These are phyloP conservation scores for Mycena chlorophos DNA, from an alignment of 768 basidiomycete genomes.

Conservation along the genomic window DNA sequence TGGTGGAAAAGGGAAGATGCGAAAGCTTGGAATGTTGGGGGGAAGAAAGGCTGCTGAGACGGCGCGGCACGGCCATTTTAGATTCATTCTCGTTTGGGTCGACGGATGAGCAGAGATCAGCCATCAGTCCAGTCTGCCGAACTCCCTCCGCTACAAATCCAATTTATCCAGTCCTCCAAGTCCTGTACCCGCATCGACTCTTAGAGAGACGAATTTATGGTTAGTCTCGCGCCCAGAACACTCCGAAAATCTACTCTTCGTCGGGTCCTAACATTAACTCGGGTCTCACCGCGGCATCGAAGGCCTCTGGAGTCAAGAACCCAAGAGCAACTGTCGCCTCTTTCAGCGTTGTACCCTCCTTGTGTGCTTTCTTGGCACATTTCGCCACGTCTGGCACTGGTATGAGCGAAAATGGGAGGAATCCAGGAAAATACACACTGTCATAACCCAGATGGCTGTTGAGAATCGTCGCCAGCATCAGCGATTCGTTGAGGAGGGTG, in stretches of 20 bases:
- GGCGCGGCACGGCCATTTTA: no score
- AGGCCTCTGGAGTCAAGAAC: conserved; percentile 85
- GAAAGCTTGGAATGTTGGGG: not conserved
- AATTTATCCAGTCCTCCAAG: not conserved
- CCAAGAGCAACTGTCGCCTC: conserved; percentile 89
- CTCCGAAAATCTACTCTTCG: conserved; percentile 9
- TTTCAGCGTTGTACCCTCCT: conserved; percentile 94
- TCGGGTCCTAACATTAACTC: conserved; percentile 85
- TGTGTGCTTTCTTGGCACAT: conserved; percentile 99
- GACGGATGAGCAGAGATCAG: no score
- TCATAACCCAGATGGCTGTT: conserved; percentile 97
- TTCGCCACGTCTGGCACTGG: conserved; percentile 82
- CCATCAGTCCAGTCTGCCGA: no score
- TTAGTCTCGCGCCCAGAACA: no score
- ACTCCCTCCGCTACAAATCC: no score
- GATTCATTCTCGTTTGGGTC: no score
- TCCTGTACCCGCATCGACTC: no score
- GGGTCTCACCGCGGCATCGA: conserved; percentile 90
- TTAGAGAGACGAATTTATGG: no score
- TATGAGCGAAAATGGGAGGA: conserved; percentile 13
- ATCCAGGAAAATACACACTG: conserved; percentile 53
- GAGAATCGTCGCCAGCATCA: conserved; percentile 97
- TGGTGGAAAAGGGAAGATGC: conserved; percentile 1
- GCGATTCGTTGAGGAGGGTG: conserved; percentile 85
- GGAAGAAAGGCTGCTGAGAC: no score